phyloP scores from a whole-genome alignment of 805 yeast species.

The Cyberlindnera misumaiensis region DNA sequence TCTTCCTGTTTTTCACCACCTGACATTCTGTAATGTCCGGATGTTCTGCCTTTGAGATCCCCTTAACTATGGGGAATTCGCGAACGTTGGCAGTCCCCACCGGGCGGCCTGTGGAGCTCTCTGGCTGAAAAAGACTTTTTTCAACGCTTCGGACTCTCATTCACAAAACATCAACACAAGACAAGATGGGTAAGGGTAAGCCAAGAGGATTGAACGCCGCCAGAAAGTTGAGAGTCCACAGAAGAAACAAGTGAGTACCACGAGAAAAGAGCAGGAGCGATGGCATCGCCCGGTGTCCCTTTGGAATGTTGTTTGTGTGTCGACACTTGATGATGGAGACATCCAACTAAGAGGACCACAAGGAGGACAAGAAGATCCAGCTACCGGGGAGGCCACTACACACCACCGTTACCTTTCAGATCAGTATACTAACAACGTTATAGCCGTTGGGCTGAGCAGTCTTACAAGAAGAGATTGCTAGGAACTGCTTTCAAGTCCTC shows the following conservation, averaged over 20 bases:
- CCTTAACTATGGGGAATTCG: too few species aligned
- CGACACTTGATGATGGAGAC: neutral
- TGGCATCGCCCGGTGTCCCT: neutral
- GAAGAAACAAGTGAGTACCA: conserved; percentile 81
- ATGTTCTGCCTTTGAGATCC: too few species aligned
- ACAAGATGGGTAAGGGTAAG: conserved; percentile 96
- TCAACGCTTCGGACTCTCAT: conserved; percentile 6
- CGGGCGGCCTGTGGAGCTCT: neutral
- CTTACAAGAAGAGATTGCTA: conserved; percentile 97
- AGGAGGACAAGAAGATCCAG: neutral
- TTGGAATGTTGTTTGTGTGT: neutral
- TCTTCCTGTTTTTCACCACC: too few species aligned
- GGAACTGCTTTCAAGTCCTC: conserved; percentile 99
- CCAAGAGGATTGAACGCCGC: conserved; percentile 99
- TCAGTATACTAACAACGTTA: conserved; percentile 18
- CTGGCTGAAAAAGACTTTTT: conserved; percentile 12
- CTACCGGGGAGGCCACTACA: too few species aligned
- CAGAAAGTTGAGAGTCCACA: conserved; percentile 99
- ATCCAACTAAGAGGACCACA: too few species aligned
- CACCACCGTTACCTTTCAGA: too few species aligned
- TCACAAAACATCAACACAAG: conserved; percentile 3
- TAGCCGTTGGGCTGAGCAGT: conserved; percentile 98
- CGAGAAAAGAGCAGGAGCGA: neutral
- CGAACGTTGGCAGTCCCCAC: neutral
- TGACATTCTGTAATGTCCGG: too few species aligned